Conservation (phyloP, 495 filamentous ascomycete genomes). For the Annulohypoxylon nitens region DNA sequence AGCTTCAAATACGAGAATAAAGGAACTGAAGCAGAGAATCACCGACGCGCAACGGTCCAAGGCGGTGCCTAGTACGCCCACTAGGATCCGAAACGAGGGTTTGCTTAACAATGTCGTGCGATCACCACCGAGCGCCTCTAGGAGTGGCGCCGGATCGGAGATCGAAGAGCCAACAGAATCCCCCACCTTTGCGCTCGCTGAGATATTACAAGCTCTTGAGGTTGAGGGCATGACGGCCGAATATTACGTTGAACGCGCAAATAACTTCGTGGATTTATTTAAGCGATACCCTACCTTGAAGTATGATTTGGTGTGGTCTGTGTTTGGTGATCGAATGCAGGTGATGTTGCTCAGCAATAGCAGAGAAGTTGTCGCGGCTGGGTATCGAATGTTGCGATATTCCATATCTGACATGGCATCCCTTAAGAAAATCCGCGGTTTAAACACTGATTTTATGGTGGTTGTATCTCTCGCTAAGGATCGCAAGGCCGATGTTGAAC, state of each 20-base stretch:
- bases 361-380: constrained; percentile 94
- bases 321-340: constrained; percentile 93
- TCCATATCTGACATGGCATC: constrained; percentile 93
- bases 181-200: constrained; percentile 88
- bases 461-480: constrained; percentile 93
- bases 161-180: constrained; percentile 82
- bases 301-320: constrained; percentile 94
- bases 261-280: constrained; percentile 91
- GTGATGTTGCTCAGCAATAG: constrained; percentile 94
- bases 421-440: constrained; percentile 83
- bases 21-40: constrained; percentile 82
- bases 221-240: constrained; percentile 87
- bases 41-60: constrained; percentile 73
- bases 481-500: constrained; percentile 93
- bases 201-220: constrained; percentile 89
- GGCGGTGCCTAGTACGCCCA: constrained; percentile 78
- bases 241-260: constrained; percentile 93
- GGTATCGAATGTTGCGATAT: constrained; percentile 92
- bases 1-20: constrained; percentile 90
- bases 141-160: constrained; percentile 67
- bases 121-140: constrained; percentile 72
- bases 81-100: constrained; percentile 73
- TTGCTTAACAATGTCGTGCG: constrained; percentile 73
- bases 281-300: constrained; percentile 93
- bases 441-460: constrained; percentile 93